A percentile compares a stretch with the other conserved stretches of the same genome.
phyloP scores from a whole-genome alignment of 73 alveolate species.

The Symbiodinium natans region DNA sequence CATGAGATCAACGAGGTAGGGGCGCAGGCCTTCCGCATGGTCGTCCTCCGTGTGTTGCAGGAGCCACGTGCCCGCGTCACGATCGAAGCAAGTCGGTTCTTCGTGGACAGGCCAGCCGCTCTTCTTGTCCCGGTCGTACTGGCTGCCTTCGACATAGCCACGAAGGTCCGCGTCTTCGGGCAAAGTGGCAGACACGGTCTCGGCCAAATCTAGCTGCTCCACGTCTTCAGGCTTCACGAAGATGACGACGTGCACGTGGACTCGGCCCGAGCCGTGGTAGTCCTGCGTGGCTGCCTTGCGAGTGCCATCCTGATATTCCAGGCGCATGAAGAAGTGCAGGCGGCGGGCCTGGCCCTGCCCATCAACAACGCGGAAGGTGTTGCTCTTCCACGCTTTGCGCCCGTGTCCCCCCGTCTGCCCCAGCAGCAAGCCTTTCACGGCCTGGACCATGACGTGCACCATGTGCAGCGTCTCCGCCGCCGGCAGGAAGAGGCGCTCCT shows the following conservation, averaged over 20 bases:
- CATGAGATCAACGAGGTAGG: slow-evolving; percentile 1
- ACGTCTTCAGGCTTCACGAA: too few species aligned
- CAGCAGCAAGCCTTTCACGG: background rate
- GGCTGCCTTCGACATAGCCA: slow-evolving; percentile 9
- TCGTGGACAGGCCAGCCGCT: background rate
- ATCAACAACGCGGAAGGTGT: background rate
- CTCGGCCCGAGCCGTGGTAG: slow-evolving; percentile 51
- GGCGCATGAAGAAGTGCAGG: background rate
- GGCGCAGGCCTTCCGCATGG: slow-evolving; percentile 1
- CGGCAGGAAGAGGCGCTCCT: background rate
- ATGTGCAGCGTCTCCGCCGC: slow-evolving; percentile 28
- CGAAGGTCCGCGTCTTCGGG: background rate
- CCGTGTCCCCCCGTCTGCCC: background rate
- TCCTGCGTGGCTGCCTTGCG: background rate
- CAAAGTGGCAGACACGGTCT: background rate
- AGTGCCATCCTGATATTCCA: slow-evolving; percentile 45
- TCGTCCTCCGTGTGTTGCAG: background rate
- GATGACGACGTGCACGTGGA: background rate
- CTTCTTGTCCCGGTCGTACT: background rate
- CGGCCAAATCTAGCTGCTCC: background rate
- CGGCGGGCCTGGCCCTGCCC: background rate
- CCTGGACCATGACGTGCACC: slow-evolving; percentile 11
- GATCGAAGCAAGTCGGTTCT: background rate
- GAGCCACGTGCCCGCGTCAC: background rate
- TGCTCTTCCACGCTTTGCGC: background rate